Evolutionary conservation across 1,284 basidiomycete species (phyloP).

Genomic region (Tylopilus sp.): DNA sequence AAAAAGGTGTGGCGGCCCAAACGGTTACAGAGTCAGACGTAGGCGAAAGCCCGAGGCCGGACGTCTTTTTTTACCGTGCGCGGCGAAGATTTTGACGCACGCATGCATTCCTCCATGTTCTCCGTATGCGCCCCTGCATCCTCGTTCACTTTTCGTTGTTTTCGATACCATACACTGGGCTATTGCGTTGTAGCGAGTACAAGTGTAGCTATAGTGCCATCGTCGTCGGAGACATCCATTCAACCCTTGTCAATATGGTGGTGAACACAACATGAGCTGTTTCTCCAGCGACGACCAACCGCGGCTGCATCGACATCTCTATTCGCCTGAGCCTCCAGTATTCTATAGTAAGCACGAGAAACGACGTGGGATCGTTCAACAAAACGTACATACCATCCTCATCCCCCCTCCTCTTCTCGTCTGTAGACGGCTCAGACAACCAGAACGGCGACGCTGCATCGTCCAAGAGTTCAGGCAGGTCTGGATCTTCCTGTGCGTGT

Average conservation of each 20-base stretch:
- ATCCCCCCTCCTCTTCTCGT: too few relatives aligned
- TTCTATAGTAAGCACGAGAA: too few relatives aligned
- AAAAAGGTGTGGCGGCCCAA: constrained; percentile 44
- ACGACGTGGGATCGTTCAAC: too few relatives aligned
- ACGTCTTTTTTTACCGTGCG: background rate
- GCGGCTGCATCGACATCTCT: too few relatives aligned
- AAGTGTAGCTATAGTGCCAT: constrained; percentile 2
- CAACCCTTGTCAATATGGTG: too few relatives aligned
- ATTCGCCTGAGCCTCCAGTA: too few relatives aligned
- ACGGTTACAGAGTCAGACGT: constrained; percentile 25
- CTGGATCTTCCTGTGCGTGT: background rate
- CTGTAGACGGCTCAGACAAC: background rate
- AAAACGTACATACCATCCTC: too few relatives aligned
- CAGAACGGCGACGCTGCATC: constrained; percentile 18
- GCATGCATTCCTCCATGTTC: background rate
- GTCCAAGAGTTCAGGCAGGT: constrained; percentile 36
- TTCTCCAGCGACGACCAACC: too few relatives aligned
- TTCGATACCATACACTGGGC: constrained; percentile 5
- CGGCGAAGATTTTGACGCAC: background rate
- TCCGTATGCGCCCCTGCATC: background rate
- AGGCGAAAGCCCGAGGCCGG: background rate
- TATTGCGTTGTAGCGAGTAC: constrained; percentile 5
- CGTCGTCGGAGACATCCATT: background rate
- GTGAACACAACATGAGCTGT: too few relatives aligned
- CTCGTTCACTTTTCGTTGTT: background rate